A percentile compares a stretch with the other conserved stretches of the same genome.
Conservation (phyloP, 768 basidiomycete species). For the Termitomyces sp. region DNA sequence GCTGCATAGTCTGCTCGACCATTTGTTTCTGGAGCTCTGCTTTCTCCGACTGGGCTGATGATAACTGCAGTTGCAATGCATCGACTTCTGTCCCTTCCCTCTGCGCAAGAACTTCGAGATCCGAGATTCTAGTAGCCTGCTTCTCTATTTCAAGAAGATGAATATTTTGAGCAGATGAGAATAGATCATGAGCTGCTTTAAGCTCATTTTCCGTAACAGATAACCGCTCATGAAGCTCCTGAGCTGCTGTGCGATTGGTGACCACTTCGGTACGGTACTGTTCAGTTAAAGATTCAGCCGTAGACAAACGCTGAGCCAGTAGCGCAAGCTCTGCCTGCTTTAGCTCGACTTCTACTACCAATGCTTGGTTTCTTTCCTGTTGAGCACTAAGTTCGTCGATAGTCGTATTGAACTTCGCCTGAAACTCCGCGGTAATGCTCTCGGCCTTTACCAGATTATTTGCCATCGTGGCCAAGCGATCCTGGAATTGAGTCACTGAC, state of each 20-base stretch:
- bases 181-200: constrained; percentile 7
- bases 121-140: constrained; percentile 7
- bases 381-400: constrained; percentile 7
- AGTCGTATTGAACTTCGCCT: constrained; percentile 3
- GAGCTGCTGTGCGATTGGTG: not conserved
- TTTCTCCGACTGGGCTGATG: not conserved
- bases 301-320: constrained; percentile 6
- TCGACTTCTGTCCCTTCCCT: not conserved
- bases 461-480: constrained; percentile 2
- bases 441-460: constrained; percentile 4
- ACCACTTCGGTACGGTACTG: constrained; percentile 7
- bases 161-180: constrained; percentile 7
- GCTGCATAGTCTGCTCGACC: constrained; percentile 8
- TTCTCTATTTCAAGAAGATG: constrained; percentile 12
- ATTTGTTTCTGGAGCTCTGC: constrained; percentile 11
- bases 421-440: constrained; percentile 4
- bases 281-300: constrained; percentile 8
- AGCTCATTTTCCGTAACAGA: constrained; percentile 4
- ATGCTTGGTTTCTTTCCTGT: constrained; percentile 8
- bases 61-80: not conserved
- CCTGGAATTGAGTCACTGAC: constrained; percentile 4
- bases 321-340: constrained; percentile 14
- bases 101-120: constrained; percentile 6
- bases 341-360: constrained; percentile 1
- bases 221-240: constrained; percentile 12